Evolutionary conservation across 306 rosid species (phyloP).

Genomic region (Spatholobus suberectus): DNA sequence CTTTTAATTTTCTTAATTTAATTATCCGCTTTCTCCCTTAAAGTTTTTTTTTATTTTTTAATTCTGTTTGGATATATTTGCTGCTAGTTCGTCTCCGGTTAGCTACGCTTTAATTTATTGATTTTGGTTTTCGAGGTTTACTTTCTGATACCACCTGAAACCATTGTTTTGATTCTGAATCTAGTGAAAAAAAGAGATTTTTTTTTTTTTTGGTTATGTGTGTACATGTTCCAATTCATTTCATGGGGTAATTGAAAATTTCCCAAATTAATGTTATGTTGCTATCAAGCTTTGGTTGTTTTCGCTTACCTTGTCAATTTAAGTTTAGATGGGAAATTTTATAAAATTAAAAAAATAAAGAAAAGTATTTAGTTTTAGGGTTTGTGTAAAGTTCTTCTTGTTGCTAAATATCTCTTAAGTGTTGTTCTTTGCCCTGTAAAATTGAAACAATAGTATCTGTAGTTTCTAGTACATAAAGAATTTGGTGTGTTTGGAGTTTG

Average conservation of each 20-base stretch:
- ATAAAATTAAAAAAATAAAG: neutral
- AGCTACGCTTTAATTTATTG: neutral
- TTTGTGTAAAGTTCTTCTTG: conserved; percentile 28
- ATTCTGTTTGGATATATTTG: neutral
- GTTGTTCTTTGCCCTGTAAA: neutral
- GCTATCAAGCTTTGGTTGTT: neutral
- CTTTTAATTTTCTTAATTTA: conserved; percentile 17
- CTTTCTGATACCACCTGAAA: neutral
- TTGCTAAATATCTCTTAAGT: conserved; percentile 1
- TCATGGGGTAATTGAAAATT: conserved; percentile 24
- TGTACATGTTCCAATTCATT: neutral
- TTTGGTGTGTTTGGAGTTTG: conserved; percentile 8
- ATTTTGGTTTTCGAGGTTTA: conserved; percentile 6
- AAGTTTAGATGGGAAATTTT: neutral
- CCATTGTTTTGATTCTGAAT: conserved; percentile 1
- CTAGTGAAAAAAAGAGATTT: neutral
- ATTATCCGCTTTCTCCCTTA: neutral
- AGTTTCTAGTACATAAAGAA: neutral
- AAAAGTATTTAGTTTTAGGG: conserved; percentile 33
- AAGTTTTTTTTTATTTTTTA: neutral
- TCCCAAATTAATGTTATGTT: conserved; percentile 11
- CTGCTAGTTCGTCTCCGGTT: neutral
- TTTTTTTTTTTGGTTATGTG: neutral
- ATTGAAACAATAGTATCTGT: conserved; percentile 1
- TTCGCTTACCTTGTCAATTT: conserved; percentile 4